Conservation (phyloP, 2,329 filamentous ascomycete genomes). For the Fusarium kyushuense region DNA sequence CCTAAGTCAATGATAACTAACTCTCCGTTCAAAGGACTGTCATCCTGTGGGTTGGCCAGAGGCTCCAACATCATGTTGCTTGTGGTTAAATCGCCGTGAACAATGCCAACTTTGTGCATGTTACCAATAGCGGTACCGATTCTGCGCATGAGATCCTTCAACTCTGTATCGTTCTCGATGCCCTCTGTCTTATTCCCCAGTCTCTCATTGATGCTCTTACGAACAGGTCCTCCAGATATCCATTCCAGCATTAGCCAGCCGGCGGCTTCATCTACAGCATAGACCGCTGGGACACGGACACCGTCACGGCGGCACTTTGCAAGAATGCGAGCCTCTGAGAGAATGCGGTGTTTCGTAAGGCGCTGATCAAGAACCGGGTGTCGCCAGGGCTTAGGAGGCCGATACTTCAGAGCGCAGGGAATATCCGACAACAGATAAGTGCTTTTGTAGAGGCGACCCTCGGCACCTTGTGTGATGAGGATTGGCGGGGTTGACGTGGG, state of each 20-base stretch:
- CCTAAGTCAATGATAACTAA: conserved; percentile 96
- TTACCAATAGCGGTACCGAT: conserved; percentile 79
- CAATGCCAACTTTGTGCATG: conserved; percentile 85
- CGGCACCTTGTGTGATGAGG: conserved; percentile 92
- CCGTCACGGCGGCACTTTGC: conserved; percentile 82
- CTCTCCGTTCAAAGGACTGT: conserved; percentile 69
- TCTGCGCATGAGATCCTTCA: conserved; percentile 73
- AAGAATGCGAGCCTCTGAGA: conserved; percentile 89
- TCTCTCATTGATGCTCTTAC: conserved; percentile 76
- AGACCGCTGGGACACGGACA: conserved; percentile 83
- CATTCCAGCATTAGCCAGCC: conserved; percentile 89
- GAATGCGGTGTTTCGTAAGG: conserved; percentile 85
- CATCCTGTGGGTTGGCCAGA: conserved; percentile 39
- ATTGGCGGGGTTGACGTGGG: conserved; percentile 69
- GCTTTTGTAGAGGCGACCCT: conserved; percentile 92
- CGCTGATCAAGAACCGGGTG: conserved; percentile 90
- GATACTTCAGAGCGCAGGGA: conserved; percentile 88
- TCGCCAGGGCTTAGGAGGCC: conserved; percentile 90
- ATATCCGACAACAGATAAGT: conserved; percentile 77
- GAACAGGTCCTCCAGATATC: conserved; percentile 79
- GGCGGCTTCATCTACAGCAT: conserved; percentile 72
- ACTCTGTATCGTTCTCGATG: conserved; percentile 59
- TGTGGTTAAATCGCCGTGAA: conserved; percentile 96
- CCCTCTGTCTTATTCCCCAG: conserved; percentile 62
- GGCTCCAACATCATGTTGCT: conserved; percentile 90